phyloP scores from a whole-genome alignment of 306 rosid species.

The Quercus mongolica region DNA sequence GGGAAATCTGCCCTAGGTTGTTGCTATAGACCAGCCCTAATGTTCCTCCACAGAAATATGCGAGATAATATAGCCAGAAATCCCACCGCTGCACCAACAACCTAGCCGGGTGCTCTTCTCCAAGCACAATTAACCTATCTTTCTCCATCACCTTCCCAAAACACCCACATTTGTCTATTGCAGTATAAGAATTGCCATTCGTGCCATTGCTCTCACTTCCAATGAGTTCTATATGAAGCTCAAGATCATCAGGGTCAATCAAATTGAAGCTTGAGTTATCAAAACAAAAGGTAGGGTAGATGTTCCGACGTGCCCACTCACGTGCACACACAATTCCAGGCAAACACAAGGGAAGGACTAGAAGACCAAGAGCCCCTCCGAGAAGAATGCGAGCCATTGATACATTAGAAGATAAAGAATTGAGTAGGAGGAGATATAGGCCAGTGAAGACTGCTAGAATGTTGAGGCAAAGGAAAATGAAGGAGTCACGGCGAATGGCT shows the following conservation, averaged over 20 bases:
- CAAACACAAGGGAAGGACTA: slow-evolving; percentile 40
- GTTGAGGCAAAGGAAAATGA: slow-evolving; percentile 51
- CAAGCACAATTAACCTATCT: slow-evolving; percentile 38
- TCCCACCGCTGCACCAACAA: slow-evolving; percentile 49
- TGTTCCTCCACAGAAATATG: slow-evolving; percentile 83
- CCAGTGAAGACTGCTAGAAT: slow-evolving; percentile 66
- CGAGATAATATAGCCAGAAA: slow-evolving; percentile 71
- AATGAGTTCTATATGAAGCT: slow-evolving; percentile 50
- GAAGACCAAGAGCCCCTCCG: slow-evolving; percentile 51
- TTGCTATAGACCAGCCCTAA: slow-evolving; percentile 83
- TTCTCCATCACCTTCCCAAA: slow-evolving; percentile 39
- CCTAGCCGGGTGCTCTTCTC: slow-evolving; percentile 59
- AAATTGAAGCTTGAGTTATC: slow-evolving; percentile 19
- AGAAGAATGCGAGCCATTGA: slow-evolving; percentile 42
- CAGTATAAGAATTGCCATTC: neutral
- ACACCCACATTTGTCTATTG: slow-evolving; percentile 25
- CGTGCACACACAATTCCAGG: slow-evolving; percentile 39
- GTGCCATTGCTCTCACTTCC: neutral
- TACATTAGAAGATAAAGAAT: slow-evolving; percentile 28
- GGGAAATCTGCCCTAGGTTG: slow-evolving; percentile 78
- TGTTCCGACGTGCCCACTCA: slow-evolving; percentile 22
- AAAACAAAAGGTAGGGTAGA: slow-evolving; percentile 10
- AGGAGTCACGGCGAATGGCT: slow-evolving; percentile 27
- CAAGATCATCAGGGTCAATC: slow-evolving; percentile 23
- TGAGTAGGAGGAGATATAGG: slow-evolving; percentile 56